A percentile compares a stretch with the other conserved stretches of the same genome.
These are phyloP conservation scores for Colletotrichum viniferum DNA, from an alignment of 2,329 filamentous ascomycete species.

Conservation along the genomic window DNA sequence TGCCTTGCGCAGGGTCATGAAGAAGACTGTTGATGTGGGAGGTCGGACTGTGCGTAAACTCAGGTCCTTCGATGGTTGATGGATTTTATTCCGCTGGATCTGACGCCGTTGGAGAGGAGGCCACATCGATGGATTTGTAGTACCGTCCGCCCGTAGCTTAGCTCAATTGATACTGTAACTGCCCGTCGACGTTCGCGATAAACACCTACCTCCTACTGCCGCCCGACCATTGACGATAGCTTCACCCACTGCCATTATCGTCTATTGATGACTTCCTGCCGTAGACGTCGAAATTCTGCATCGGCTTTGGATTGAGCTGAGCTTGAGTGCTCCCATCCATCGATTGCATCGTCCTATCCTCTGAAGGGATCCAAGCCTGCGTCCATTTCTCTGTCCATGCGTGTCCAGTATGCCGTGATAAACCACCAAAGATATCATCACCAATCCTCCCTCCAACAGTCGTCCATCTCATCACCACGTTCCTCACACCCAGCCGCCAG, in stretches of 20 bases:
- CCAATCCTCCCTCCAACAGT: not conserved
- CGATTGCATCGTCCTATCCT: not conserved
- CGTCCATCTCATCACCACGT: not conserved
- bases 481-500: not conserved
- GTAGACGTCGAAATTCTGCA: not conserved
- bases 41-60: accelerated
- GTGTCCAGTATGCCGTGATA: not conserved
- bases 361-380: accelerated
- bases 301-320: not conserved
- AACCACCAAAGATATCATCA: not conserved
- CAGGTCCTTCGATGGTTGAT: accelerated
- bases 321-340: not conserved
- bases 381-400: accelerated
- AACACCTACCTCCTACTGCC: accelerated
- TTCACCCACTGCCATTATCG: not conserved
- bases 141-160: not conserved
- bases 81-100: accelerated
- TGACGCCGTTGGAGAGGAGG: accelerated
- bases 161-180: not conserved
- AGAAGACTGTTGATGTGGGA: not conserved
- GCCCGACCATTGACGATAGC: not conserved
- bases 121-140: not conserved
- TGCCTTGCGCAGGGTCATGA: conserved; percentile 2
- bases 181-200: not conserved
- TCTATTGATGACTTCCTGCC: not conserved